Conservation (phyloP, 2,329 filamentous ascomycete species). For the Venturia aucupariae region DNA sequence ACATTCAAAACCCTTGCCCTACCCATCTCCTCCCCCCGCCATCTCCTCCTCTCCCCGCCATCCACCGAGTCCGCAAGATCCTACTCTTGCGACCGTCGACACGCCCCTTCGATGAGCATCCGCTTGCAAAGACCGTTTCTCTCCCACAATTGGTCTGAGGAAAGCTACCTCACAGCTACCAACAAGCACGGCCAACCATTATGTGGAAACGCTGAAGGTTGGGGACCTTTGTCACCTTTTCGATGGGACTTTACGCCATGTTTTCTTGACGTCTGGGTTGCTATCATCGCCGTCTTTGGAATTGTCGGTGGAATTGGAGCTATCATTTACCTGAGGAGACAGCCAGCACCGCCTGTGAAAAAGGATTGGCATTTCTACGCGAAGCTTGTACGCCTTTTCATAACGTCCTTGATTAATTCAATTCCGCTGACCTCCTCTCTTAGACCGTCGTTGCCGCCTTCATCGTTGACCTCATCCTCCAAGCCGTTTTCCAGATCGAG, state of each 20-base stretch:
- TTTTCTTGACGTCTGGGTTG: slow-evolving; percentile 88
- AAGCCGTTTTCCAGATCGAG: slow-evolving; percentile 68
- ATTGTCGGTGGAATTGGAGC: slow-evolving; percentile 68
- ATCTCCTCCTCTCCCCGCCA: not conserved
- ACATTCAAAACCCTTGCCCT: not conserved
- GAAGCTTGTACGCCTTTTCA: slow-evolving; percentile 61
- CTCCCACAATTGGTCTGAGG: not conserved
- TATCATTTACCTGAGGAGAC: slow-evolving; percentile 64
- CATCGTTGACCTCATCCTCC: slow-evolving; percentile 57
- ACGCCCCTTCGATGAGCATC: slow-evolving; percentile 4
- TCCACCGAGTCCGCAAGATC: not conserved
- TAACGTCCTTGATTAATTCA: not conserved
- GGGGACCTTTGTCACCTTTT: slow-evolving; percentile 81
- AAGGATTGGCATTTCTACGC: slow-evolving; percentile 91
- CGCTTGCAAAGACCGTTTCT: slow-evolving; percentile 2
- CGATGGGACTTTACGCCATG: slow-evolving; percentile 95
- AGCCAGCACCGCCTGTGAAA: slow-evolving; percentile 54
- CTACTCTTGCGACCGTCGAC: not conserved
- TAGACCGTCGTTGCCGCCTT: slow-evolving; percentile 58
- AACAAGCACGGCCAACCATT: slow-evolving; percentile 49
- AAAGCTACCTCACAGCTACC: slow-evolving; percentile 9
- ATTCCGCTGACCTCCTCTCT: slow-evolving; percentile 10
- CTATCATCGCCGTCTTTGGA: slow-evolving; percentile 67
- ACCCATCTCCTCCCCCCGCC: not conserved
- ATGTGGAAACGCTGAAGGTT: slow-evolving; percentile 85